Evolutionary conservation across 129 eudicot species (phyloP).

Genomic region (Scalesia atractyloides): DNA sequence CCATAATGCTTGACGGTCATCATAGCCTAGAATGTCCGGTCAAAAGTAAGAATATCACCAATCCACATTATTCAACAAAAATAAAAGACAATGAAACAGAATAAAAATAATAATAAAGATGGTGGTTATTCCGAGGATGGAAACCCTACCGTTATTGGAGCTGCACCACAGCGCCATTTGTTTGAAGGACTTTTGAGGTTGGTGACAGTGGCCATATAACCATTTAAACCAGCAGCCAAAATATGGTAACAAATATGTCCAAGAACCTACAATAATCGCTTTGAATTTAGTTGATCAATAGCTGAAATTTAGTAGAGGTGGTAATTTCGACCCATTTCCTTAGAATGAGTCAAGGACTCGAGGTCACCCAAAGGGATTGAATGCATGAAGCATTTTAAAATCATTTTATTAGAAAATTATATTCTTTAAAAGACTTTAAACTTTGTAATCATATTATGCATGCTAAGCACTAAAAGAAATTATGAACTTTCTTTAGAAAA

Average conservation of each 20-base stretch:
- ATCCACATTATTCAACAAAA: neutral
- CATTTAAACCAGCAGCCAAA: slow-evolving; percentile 94
- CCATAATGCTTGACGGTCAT: slow-evolving; percentile 87
- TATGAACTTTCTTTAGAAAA: too few species aligned
- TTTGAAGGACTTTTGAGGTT: slow-evolving; percentile 90
- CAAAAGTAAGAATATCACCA: slow-evolving; percentile 10
- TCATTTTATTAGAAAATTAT: neutral
- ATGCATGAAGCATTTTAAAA: neutral
- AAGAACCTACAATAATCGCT: slow-evolving; percentile 63
- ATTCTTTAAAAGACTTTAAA: neutral
- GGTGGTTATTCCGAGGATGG: neutral
- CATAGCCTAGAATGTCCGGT: slow-evolving; percentile 65
- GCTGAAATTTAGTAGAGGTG: neutral
- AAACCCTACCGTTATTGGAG: slow-evolving; percentile 86
- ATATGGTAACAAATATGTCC: slow-evolving; percentile 91
- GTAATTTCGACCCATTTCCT: neutral
- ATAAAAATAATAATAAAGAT: neutral
- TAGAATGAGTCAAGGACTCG: neutral
- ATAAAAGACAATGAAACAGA: neutral
- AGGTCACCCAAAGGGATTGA: neutral
- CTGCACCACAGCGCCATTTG: slow-evolving; percentile 99
- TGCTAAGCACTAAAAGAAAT: neutral
- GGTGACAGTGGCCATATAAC: slow-evolving; percentile 94
- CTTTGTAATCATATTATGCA: neutral
- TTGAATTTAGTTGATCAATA: slow-evolving; percentile 4